Evolutionary conservation across 2,329 filamentous ascomycete species (phyloP).

Genomic region (Cordyceps pruinosa): DNA sequence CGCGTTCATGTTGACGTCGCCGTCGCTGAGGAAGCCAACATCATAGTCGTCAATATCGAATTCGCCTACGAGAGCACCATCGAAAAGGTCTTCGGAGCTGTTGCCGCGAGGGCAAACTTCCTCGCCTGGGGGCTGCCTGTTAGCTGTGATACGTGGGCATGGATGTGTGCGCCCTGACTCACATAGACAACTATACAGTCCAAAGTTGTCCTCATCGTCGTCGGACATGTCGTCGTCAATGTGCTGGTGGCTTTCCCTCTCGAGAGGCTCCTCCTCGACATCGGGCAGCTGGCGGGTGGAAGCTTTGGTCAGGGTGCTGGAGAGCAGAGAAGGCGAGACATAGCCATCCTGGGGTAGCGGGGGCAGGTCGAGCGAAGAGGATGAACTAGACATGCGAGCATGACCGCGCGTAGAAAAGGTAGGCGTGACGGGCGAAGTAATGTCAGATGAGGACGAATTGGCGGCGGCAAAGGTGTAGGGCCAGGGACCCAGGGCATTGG

Average conservation of each 20-base stretch:
- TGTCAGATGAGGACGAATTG: conserved; percentile 57
- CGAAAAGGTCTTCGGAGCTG: conserved; percentile 33
- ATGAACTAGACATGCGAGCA: conserved; percentile 63
- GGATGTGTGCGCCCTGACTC: conserved; percentile 34
- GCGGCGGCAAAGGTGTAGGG: conserved; percentile 38
- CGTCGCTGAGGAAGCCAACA: conserved; percentile 58
- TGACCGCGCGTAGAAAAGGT: conserved; percentile 61
- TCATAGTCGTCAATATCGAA: conserved; percentile 54
- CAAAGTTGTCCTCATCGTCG: conserved; percentile 27
- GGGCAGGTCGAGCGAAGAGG: conserved; percentile 66
- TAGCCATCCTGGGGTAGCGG: conserved; percentile 36
- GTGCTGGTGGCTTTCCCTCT: conserved; percentile 56
- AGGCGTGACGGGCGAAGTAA: conserved; percentile 63
- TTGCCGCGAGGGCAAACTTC: conserved; percentile 52
- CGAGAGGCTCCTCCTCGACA: conserved; percentile 74
- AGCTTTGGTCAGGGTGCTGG: conserved; percentile 32
- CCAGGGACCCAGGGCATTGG: conserved; percentile 19
- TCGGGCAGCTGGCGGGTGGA: conserved; percentile 67
- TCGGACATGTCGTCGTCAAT: conserved; percentile 35
- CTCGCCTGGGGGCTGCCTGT: conserved; percentile 42
- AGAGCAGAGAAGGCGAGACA: conserved; percentile 40
- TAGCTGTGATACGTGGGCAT: conserved; percentile 17
- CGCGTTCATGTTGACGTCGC: conserved; percentile 44
- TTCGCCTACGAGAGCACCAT: conserved; percentile 32
- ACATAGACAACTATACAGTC: conserved; percentile 67